These are phyloP conservation scores for Psilocybe subaeruginosa DNA, from an alignment of 768 basidiomycete species.

Conservation along the genomic window DNA sequence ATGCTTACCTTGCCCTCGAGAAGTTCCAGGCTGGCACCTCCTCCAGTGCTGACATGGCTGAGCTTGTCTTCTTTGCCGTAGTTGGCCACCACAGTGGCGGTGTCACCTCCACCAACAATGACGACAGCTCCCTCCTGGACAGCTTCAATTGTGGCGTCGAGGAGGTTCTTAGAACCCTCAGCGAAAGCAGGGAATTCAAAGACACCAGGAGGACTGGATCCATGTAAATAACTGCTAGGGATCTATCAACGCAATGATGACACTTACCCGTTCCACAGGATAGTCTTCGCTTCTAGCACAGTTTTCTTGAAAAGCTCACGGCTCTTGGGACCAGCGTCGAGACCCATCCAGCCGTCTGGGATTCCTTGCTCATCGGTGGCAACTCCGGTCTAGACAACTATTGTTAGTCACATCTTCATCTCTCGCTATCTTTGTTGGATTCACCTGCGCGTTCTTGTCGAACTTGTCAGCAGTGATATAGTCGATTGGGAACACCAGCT, in stretches of 20 bases:
- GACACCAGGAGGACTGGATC: conserved; percentile 86
- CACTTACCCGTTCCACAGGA: conserved; percentile 92
- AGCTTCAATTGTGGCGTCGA: conserved; percentile 86
- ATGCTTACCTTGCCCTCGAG: conserved; percentile 90
- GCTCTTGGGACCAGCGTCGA: conserved; percentile 89
- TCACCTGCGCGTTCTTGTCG: conserved; percentile 84
- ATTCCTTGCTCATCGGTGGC: conserved; percentile 89
- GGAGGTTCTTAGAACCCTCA: conserved; percentile 78
- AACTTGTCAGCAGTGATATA: conserved; percentile 96
- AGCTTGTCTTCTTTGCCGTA: conserved; percentile 83
- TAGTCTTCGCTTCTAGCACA: conserved; percentile 89
- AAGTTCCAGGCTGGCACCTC: conserved; percentile 91
- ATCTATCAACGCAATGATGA: neutral
- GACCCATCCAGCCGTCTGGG: conserved; percentile 92
- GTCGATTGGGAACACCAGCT: conserved; percentile 95
- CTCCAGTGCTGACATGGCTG: conserved; percentile 97
- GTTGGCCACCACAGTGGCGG: conserved; percentile 94
- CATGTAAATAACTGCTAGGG: neutral
- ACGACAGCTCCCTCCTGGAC: conserved; percentile 86
- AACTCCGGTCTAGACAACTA: conserved; percentile 54
- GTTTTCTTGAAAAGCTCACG: conserved; percentile 77
- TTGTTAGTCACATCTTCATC: conserved; percentile 1
- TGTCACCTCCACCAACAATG: conserved; percentile 95
- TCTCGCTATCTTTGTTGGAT: neutral
- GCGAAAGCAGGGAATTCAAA: conserved; percentile 97